A percentile compares a stretch with the other conserved stretches of the same genome.
Conservation (phyloP, 2,329 filamentous ascomycete genomes). For the Tolypocladium ophioglossoides region DNA sequence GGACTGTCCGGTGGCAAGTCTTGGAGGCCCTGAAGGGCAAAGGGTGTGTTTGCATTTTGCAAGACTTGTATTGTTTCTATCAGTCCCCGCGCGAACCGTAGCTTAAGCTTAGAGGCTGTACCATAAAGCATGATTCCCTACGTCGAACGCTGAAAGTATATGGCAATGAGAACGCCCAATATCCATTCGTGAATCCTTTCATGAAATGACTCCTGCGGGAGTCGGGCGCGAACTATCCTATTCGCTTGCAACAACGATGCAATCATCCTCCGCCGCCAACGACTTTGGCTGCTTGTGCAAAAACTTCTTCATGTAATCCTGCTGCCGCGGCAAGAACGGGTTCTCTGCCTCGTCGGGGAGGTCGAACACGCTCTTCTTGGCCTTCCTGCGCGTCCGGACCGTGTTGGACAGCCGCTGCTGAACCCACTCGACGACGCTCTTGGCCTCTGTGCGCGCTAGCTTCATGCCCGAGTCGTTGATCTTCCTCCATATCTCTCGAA, state of each 20-base stretch:
- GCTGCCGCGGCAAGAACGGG: conserved; percentile 30
- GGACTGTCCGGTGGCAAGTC: background rate
- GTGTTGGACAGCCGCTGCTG: conserved; percentile 60
- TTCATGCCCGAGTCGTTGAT: conserved; percentile 69
- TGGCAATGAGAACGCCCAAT: background rate
- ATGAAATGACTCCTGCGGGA: background rate
- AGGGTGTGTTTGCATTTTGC: conserved; percentile 6
- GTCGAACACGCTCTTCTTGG: conserved; percentile 42
- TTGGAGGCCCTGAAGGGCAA: background rate
- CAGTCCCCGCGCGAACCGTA: conserved; percentile 11
- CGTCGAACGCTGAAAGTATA: background rate
- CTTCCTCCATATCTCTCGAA: conserved; percentile 46
- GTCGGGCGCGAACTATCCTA: background rate
- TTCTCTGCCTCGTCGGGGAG: conserved; percentile 23
- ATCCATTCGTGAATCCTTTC: background rate
- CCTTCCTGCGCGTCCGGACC: conserved; percentile 53
- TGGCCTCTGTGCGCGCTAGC: conserved; percentile 64
- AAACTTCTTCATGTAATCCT: conserved; percentile 39
- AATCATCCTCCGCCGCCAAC: conserved; percentile 4
- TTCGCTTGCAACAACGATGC: conserved; percentile 11
- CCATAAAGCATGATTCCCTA: conserved; percentile 8
- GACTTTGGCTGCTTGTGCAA: conserved; percentile 17
- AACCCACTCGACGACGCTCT: conserved; percentile 65
- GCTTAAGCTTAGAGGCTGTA: conserved; percentile 24
- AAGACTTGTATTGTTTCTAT: conserved; percentile 14